Evolutionary conservation across 2,329 filamentous ascomycete genomes (phyloP).

Genomic region (Teratosphaeria gauchensis): DNA sequence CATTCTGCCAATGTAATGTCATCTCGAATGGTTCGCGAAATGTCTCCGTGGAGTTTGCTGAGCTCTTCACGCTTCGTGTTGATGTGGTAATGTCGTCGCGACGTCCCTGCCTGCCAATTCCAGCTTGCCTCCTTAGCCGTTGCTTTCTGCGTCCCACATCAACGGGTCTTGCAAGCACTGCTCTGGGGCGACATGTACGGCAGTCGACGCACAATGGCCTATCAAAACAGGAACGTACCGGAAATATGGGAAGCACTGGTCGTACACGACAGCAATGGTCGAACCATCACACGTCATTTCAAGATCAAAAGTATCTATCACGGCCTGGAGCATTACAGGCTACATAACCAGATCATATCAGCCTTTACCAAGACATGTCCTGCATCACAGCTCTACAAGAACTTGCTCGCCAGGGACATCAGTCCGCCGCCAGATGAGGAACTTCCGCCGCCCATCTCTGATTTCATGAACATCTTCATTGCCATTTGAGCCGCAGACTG

Average conservation of each 20-base stretch:
- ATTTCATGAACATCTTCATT: slow-evolving; percentile 84
- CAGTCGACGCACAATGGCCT: background rate
- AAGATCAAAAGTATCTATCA: background rate
- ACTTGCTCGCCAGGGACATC: slow-evolving; percentile 52
- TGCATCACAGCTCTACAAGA: slow-evolving; percentile 29
- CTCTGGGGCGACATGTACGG: background rate
- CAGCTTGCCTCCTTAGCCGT: background rate
- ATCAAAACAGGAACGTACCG: background rate
- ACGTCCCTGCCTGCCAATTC: background rate
- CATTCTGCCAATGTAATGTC: slow-evolving; percentile 1
- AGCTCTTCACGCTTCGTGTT: background rate
- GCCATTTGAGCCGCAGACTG: slow-evolving; percentile 76
- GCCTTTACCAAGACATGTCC: background rate
- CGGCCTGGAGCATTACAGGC: background rate
- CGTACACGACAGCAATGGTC: background rate
- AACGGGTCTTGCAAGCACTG: background rate
- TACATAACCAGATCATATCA: background rate
- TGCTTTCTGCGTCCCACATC: background rate
- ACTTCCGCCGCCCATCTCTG: slow-evolving; percentile 42
- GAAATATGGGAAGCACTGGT: too few species aligned
- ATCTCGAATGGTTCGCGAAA: background rate
- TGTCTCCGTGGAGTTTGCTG: background rate
- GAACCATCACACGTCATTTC: background rate
- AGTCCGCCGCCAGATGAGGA: slow-evolving; percentile 40
- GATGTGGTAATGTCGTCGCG: background rate